Percentiles rank a stretch among this genome's conserved stretches.
Conservation (phyloP, 2,329 filamentous ascomycete species). For the Colletotrichum caudatum region DNA sequence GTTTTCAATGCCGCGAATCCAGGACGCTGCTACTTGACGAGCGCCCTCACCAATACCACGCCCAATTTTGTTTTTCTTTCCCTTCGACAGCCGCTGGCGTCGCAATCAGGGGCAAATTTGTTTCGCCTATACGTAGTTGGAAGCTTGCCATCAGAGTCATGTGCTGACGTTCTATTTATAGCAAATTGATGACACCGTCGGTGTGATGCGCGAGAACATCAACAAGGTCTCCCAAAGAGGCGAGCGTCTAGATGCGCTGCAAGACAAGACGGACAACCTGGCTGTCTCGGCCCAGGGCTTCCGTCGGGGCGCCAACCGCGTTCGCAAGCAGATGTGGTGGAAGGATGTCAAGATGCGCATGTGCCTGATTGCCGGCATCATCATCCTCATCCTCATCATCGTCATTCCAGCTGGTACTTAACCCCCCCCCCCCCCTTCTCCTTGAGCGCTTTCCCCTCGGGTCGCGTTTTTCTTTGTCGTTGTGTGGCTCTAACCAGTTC, state of each 20-base stretch:
- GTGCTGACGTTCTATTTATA: constrained; percentile 55
- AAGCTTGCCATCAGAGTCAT: constrained; percentile 29
- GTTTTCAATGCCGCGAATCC: no score
- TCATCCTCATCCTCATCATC: constrained; percentile 92
- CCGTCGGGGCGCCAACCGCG: constrained; percentile 94
- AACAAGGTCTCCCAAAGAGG: constrained; percentile 96
- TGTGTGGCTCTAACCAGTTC: constrained; percentile 28
- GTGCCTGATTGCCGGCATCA: constrained; percentile 91
- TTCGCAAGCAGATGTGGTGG: constrained; percentile 99
- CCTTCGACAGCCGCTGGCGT: background rate
- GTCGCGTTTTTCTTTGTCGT: constrained; percentile 35
- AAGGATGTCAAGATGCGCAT: constrained; percentile 99
- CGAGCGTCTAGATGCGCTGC: constrained; percentile 85
- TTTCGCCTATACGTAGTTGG: constrained; percentile 24
- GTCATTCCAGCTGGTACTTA: constrained; percentile 89
- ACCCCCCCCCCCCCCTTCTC: background rate
- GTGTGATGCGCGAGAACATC: constrained; percentile 97
- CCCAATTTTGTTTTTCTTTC: background rate
- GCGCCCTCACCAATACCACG: background rate
- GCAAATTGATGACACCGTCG: constrained; percentile 98
- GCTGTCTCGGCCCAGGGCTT: constrained; percentile 94
- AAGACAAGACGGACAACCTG: constrained; percentile 95
- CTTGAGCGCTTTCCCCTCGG: constrained; percentile 22
- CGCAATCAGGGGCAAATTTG: constrained; percentile 28
- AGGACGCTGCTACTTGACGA: background rate